These are phyloP conservation scores for Sclerotinia minor DNA, from an alignment of 2,329 filamentous ascomycete species.

Conservation along the genomic window DNA sequence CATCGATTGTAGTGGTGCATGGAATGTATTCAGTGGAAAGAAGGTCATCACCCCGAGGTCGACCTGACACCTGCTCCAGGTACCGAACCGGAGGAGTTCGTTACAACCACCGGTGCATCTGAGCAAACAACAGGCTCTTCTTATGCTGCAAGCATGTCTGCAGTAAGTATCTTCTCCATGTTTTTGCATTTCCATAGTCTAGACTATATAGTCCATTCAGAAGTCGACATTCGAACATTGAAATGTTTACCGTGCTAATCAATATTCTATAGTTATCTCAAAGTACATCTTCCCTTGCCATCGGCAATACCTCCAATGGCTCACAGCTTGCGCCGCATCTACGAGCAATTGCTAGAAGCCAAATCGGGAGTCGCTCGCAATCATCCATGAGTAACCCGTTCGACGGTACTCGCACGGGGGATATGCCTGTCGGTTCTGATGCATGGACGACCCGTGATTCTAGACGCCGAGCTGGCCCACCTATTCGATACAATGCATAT, in stretches of 20 bases:
- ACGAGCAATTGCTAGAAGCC: neutral
- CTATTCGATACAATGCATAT: slow-evolving; percentile 27
- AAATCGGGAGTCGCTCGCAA: slow-evolving; percentile 10
- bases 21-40: slow-evolving; percentile 37
- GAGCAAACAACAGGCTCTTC: neutral
- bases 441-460: slow-evolving; percentile 26
- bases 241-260: neutral
- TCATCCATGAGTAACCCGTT: slow-evolving; percentile 33
- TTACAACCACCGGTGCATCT: neutral
- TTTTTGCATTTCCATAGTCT: neutral
- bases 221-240: neutral
- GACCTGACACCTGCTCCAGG: slow-evolving; percentile 31
- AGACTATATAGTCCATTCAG: neutral
- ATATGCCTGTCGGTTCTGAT: neutral
- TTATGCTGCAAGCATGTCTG: neutral
- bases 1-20: slow-evolving; percentile 44
- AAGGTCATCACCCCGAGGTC: slow-evolving; percentile 29
- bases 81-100: neutral
- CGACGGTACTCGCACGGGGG: slow-evolving; percentile 25
- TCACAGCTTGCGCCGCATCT: slow-evolving; percentile 14
- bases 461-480: slow-evolving; percentile 19
- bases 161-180: neutral
- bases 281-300: neutral
- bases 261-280: neutral
- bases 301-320: neutral